Conservation (phyloP, 192 early-diverging fungal species). For the Backusella luteola region DNA sequence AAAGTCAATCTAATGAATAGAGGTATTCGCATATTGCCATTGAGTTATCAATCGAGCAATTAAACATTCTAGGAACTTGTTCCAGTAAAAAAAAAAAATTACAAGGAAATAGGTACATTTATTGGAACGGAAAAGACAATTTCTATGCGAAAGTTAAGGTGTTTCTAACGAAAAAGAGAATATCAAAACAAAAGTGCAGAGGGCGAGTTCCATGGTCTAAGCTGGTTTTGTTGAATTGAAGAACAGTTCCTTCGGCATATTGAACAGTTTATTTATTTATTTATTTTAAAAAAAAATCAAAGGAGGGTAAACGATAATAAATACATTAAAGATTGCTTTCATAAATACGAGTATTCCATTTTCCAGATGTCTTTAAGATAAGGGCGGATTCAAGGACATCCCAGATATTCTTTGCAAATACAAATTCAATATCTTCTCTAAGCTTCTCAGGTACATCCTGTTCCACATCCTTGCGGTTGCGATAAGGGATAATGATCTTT, state of each 20-base stretch:
- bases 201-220: too few species aligned
- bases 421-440: slow-evolving; percentile 62
- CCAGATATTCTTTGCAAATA: slow-evolving; percentile 58
- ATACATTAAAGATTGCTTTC: slow-evolving; percentile 8
- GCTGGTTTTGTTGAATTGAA: not conserved
- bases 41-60: too few species aligned
- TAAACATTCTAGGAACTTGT: too few species aligned
- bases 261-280: not conserved
- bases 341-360: slow-evolving; percentile 9
- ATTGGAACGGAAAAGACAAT: too few species aligned
- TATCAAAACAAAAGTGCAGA: too few species aligned
- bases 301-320: slow-evolving; percentile 26
- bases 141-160: too few species aligned
- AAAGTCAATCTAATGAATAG: too few species aligned
- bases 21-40: too few species aligned
- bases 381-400: slow-evolving; percentile 62
- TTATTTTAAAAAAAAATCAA: not conserved
- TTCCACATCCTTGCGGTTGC: slow-evolving; percentile 69
- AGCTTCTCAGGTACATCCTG: slow-evolving; percentile 70
- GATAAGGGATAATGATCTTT: slow-evolving; percentile 66
- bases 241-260: not conserved
- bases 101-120: too few species aligned
- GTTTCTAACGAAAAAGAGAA: too few species aligned
- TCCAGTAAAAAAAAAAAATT: too few species aligned
- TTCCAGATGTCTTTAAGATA: not conserved